These are phyloP conservation scores for Phytopythium cucurbitacearum DNA, from an alignment of 352 stramenopile species.

Conservation along the genomic window DNA sequence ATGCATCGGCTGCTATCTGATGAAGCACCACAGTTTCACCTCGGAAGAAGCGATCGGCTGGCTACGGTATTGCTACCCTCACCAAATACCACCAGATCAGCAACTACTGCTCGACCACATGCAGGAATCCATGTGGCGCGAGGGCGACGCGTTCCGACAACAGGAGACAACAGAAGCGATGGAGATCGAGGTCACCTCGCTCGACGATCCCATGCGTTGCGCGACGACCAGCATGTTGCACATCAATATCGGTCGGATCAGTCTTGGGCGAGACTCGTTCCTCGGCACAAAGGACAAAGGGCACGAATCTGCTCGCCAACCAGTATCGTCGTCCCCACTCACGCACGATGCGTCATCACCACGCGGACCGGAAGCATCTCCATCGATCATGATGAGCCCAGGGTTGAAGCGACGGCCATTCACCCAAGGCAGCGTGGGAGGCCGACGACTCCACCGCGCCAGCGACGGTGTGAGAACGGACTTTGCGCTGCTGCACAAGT, in stretches of 20 bases:
- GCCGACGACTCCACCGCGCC: conserved; percentile 25
- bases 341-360: neutral
- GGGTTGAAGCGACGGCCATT: conserved; percentile 29
- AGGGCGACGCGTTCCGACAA: conserved; percentile 39
- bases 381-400: neutral
- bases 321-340: neutral
- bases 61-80: conserved; percentile 92
- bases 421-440: conserved; percentile 35
- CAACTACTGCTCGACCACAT: conserved; percentile 90
- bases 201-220: no score
- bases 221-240: conserved; percentile 8
- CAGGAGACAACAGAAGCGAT: conserved; percentile 7
- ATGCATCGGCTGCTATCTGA: conserved; percentile 96
- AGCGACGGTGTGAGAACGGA: conserved; percentile 28
- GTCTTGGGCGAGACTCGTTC: conserved; percentile 44
- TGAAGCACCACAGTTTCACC: conserved; percentile 97
- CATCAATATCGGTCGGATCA: conserved; percentile 68
- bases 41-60: conserved; percentile 93
- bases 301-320: neutral
- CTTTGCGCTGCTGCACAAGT: conserved; percentile 68
- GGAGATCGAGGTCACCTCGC: no score
- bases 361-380: neutral
- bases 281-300: conserved; percentile 29
- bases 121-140: conserved; percentile 70
- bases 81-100: conserved; percentile 77